These are phyloP conservation scores for Pleurotus salmoneostramineus DNA, from an alignment of 768 basidiomycete genomes.

Conservation along the genomic window DNA sequence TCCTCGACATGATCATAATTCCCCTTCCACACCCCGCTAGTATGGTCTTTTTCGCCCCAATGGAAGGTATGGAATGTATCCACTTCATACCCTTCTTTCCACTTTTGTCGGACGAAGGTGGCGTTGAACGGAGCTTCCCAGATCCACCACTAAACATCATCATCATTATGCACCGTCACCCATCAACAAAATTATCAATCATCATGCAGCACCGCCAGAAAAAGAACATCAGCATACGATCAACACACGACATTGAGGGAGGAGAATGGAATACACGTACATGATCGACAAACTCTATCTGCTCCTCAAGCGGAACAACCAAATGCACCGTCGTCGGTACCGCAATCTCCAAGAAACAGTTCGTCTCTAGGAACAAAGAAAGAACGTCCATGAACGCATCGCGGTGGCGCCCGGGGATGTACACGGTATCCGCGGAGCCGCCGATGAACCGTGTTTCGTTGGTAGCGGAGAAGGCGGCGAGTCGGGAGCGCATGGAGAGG, in stretches of 20 bases:
- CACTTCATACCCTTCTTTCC: conserved; percentile 42
- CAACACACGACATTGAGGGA: background rate
- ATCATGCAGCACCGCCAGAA: too few species aligned
- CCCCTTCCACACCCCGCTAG: conserved; percentile 4
- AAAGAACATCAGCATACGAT: background rate
- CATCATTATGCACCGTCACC: too few species aligned
- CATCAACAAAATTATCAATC: too few species aligned
- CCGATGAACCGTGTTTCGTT: conserved; percentile 34
- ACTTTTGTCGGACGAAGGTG: conserved; percentile 40
- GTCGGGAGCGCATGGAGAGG: conserved; percentile 26
- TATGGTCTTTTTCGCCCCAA: conserved; percentile 29
- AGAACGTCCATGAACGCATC: conserved; percentile 35
- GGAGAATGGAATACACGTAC: background rate
- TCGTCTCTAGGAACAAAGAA: conserved; percentile 39
- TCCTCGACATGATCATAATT: conserved; percentile 6
- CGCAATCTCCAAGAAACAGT: conserved; percentile 48
- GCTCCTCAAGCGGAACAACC: conserved; percentile 31
- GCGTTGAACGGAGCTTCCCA: conserved; percentile 42
- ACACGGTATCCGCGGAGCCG: conserved; percentile 45
- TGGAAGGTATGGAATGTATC: conserved; percentile 50
- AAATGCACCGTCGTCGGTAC: conserved; percentile 41
- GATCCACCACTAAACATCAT: conserved; percentile 37
- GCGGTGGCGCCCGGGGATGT: conserved; percentile 40
- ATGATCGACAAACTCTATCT: conserved; percentile 46
- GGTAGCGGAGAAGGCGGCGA: conserved; percentile 29